A percentile compares a stretch with the other conserved stretches of the same genome.
phyloP scores from a whole-genome alignment of 352 stramenopile species.

The Elongisporangium undulatum region DNA sequence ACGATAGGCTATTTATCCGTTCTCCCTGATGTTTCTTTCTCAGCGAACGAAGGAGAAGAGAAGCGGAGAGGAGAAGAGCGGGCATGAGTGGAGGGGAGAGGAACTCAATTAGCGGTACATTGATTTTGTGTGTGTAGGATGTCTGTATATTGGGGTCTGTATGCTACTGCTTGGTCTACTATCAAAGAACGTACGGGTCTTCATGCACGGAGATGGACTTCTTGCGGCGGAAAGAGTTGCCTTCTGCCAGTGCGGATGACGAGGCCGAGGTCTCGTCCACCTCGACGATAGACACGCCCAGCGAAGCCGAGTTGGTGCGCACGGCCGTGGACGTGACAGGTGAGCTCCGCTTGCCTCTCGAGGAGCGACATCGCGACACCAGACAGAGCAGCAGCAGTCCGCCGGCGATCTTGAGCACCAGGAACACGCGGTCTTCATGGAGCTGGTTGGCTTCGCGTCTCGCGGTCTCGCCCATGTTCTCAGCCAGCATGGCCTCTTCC shows the following conservation, averaged over 20 bases:
- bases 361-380: background rate
- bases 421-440: background rate
- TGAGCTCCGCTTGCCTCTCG: background rate
- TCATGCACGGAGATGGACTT: slow-evolving; percentile 12
- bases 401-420: background rate
- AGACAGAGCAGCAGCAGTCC: background rate
- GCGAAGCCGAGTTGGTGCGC: background rate
- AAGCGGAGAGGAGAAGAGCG: background rate
- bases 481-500: slow-evolving; percentile 33
- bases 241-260: background rate
- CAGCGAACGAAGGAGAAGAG: no score
- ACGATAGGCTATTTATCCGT: background rate
- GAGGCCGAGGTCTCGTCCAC: background rate
- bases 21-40: no score
- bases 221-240: slow-evolving; percentile 7
- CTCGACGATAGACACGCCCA: background rate
- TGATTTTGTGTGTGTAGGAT: background rate
- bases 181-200: slow-evolving; percentile 12
- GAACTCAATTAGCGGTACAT: background rate
- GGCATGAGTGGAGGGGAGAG: background rate
- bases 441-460: background rate
- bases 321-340: background rate
- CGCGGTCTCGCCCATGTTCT: slow-evolving; percentile 17
- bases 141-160: background rate
- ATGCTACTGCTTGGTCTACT: background rate